A percentile compares a stretch with the other conserved stretches of the same genome.
Evolutionary conservation across 805 yeast genomes (phyloP).

Genomic region (Nakazawaea anatomiae): DNA sequence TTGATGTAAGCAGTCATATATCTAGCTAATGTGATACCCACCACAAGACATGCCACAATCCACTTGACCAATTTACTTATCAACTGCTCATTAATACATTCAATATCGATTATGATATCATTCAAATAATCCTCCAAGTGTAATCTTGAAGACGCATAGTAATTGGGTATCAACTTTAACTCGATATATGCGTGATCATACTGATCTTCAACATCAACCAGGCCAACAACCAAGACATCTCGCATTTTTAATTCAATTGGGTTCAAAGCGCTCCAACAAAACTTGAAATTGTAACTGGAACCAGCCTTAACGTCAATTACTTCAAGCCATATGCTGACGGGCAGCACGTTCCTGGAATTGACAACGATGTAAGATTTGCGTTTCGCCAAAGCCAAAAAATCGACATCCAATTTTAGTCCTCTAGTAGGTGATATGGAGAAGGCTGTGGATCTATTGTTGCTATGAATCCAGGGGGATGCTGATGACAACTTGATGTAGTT

Average conservation of each 20-base stretch:
- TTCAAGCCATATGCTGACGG: not conserved
- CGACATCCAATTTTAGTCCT: not conserved
- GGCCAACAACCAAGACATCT: not conserved
- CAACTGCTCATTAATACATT: not conserved
- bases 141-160: not conserved
- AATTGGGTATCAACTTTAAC: slow-evolving; percentile 2
- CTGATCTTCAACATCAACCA: not conserved
- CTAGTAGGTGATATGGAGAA: not conserved
- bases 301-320: slow-evolving; percentile 1
- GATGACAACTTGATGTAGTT: not conserved
- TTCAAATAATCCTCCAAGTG: slow-evolving; percentile 4
- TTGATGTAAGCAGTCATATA: not conserved
- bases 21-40: slow-evolving; percentile 1
- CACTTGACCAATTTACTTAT: not conserved
- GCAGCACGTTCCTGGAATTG: slow-evolving; percentile 1
- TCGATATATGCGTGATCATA: not conserved
- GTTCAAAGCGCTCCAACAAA: slow-evolving; percentile 11
- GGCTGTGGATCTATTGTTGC: not conserved
- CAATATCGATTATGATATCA: slow-evolving; percentile 7
- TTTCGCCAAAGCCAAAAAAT: not conserved
- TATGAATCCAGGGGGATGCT: not conserved
- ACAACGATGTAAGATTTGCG: not conserved
- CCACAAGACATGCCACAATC: not conserved
- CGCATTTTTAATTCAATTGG: slow-evolving; percentile 5
- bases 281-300: slow-evolving; percentile 4